phyloP scores from a whole-genome alignment of 2,329 filamentous ascomycete species.

The Fonsecaea nubica region DNA sequence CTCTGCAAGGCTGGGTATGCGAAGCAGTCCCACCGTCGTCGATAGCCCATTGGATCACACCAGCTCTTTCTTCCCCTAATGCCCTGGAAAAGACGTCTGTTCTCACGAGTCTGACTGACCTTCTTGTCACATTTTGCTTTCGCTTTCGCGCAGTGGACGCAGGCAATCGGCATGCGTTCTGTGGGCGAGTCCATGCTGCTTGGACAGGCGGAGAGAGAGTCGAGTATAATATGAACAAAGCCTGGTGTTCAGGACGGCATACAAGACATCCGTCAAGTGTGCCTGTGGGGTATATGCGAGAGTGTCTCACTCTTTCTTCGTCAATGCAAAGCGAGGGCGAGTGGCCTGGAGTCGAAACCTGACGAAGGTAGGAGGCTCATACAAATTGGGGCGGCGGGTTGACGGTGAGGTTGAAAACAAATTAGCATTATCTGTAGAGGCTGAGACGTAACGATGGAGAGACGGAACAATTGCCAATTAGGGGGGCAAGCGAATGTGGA shows the following conservation, averaged over 20 bases:
- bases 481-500: slow-evolving; percentile 33
- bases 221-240: slow-evolving; percentile 7
- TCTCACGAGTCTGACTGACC: slow-evolving; percentile 33
- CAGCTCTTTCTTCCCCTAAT: not conserved
- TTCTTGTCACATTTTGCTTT: slow-evolving; percentile 44
- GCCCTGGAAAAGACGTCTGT: not conserved
- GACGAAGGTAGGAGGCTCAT: slow-evolving; percentile 12
- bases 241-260: not conserved
- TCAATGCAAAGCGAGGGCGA: slow-evolving; percentile 4
- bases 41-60: not conserved
- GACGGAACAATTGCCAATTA: slow-evolving; percentile 9
- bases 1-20: not conserved
- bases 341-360: slow-evolving; percentile 20
- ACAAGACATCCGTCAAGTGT: slow-evolving; percentile 11
- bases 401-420: slow-evolving; percentile 20
- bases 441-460: slow-evolving; percentile 25
- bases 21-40: not conserved
- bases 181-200: slow-evolving; percentile 38
- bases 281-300: not conserved
- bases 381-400: slow-evolving; percentile 21
- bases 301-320: not conserved
- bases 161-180: slow-evolving; percentile 42
- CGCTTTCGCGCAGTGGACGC: slow-evolving; percentile 41
- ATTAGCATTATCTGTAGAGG: slow-evolving; percentile 36
- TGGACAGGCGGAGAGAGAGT: slow-evolving; percentile 3